Conservation (phyloP, 1,284 basidiomycete species). For the Coriolopsis trogii region DNA sequence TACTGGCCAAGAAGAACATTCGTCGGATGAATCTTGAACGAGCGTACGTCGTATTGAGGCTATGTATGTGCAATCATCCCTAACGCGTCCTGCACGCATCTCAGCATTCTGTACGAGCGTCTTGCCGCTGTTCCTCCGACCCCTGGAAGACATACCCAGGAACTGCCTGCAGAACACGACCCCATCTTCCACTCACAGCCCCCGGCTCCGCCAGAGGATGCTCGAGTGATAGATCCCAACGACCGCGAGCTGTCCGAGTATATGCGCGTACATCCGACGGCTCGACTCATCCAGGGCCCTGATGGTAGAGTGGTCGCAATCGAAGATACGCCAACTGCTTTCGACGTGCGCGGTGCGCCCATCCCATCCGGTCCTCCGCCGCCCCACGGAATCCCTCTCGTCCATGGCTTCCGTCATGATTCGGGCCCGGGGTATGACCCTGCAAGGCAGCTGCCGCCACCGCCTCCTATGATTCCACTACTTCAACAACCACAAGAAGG, state of each 20-base stretch:
- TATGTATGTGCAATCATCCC: constrained; percentile 22
- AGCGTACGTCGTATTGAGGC: constrained; percentile 62
- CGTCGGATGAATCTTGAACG: constrained; percentile 88
- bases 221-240: constrained; percentile 35
- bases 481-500: constrained; percentile 32
- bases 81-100: constrained; percentile 12
- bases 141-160: constrained; percentile 41
- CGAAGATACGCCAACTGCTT: constrained; percentile 46
- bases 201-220: constrained; percentile 38
- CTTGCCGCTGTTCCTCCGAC: constrained; percentile 62
- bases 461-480: constrained; percentile 46
- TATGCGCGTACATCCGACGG: constrained; percentile 45
- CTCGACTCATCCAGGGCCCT: constrained; percentile 45
- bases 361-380: constrained; percentile 38
- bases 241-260: constrained; percentile 52
- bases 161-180: constrained; percentile 32
- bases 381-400: constrained; percentile 39
- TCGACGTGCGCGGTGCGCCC: constrained; percentile 32
- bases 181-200: constrained; percentile 31
- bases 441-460: constrained; percentile 50
- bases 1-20: constrained; percentile 83
- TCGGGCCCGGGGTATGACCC: constrained; percentile 43
- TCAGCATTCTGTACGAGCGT: constrained; percentile 78
- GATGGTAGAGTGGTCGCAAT: constrained; percentile 51
- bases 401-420: constrained; percentile 38